Evolutionary conservation across 257 asterid genomes (phyloP).

Genomic region (Capsicum rhomboideum): DNA sequence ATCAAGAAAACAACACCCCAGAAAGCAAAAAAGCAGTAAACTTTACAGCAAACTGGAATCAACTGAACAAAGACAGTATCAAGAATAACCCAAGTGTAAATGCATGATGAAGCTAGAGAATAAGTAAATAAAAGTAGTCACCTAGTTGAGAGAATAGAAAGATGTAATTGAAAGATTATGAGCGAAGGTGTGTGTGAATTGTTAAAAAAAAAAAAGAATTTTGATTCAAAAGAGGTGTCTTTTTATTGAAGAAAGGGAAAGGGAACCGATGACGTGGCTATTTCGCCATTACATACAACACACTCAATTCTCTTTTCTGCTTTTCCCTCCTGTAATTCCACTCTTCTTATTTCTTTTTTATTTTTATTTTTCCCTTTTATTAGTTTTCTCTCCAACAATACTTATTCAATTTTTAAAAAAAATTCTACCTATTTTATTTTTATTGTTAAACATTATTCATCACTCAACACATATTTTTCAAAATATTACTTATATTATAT

Average conservation of each 20-base stretch:
- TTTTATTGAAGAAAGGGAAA: conserved; percentile 13
- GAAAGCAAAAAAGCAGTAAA: not conserved
- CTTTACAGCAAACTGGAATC: not conserved
- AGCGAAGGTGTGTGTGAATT: not conserved
- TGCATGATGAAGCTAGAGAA: not conserved
- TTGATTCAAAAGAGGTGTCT: conserved; percentile 1
- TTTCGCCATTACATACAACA: not conserved
- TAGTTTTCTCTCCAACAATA: too few relatives aligned
- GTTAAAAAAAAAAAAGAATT: not conserved
- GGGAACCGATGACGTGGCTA: conserved; percentile 8
- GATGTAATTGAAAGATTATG: not conserved
- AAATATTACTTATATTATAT: too few relatives aligned
- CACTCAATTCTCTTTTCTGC: not conserved
- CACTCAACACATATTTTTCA: too few relatives aligned
- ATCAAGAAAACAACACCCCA: not conserved
- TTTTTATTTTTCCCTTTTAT: not conserved
- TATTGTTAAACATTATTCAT: too few relatives aligned
- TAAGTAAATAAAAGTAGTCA: not conserved
- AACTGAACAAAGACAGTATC: not conserved
- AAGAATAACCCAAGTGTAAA: not conserved
- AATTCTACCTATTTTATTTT: too few relatives aligned
- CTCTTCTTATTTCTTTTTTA: not conserved
- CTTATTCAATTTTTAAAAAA: too few relatives aligned
- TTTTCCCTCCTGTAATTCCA: conserved; percentile 9
- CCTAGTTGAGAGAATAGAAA: not conserved